A percentile compares a stretch with the other conserved stretches of the same genome.
These are phyloP conservation scores for Ophiostoma triangulosporum DNA, from an alignment of 2,329 filamentous ascomycete species.

Conservation along the genomic window DNA sequence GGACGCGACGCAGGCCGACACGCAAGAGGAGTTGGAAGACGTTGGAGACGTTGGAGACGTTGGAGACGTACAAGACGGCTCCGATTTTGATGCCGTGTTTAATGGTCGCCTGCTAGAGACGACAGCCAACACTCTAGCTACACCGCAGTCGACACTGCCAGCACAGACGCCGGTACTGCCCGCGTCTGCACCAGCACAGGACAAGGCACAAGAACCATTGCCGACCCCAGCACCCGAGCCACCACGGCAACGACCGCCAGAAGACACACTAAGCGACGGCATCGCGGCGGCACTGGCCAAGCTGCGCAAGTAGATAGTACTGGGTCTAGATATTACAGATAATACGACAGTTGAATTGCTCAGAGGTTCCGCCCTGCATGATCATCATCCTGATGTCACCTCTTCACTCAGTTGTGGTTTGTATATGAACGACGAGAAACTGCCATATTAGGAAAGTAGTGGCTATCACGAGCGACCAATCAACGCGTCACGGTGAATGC, in stretches of 20 bases:
- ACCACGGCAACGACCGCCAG: conserved; percentile 14
- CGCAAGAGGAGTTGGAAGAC: neutral
- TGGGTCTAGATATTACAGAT: neutral
- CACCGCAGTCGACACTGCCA: neutral
- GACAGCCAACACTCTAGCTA: neutral
- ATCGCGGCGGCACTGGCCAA: conserved; percentile 48
- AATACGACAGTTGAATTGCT: neutral
- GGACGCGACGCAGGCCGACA: neutral
- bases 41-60: neutral
- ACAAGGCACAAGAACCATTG: neutral
- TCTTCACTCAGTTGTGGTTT: neutral
- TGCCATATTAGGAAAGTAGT: conserved; percentile 12
- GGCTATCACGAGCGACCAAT: neutral
- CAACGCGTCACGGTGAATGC: neutral
- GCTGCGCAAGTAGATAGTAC: conserved; percentile 19
- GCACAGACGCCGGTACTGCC: neutral
- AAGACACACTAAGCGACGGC: conserved; percentile 38
- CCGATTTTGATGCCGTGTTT: conserved; percentile 8
- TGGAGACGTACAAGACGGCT: neutral
- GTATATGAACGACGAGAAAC: neutral
- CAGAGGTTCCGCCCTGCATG: neutral
- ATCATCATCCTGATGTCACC: neutral
- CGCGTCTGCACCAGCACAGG: neutral
- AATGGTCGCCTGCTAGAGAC: neutral
- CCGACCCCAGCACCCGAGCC: conserved; percentile 28